phyloP scores from a whole-genome alignment of 225 moss, liverwort and hornwort genomes.

The Pseudisothecium myosuroides region DNA sequence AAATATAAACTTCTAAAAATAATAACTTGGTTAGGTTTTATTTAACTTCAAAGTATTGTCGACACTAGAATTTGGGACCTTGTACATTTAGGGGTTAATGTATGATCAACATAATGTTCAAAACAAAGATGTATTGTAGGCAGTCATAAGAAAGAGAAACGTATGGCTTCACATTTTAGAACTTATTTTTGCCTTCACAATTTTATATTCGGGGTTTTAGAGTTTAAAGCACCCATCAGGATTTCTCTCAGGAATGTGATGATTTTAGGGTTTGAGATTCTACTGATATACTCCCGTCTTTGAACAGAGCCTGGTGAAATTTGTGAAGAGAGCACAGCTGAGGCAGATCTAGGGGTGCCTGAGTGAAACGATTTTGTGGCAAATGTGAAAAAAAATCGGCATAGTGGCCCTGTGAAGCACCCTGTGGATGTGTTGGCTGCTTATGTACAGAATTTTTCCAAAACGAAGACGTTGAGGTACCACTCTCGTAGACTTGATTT shows the following conservation, averaged over 20 bases:
- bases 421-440: constrained; percentile 34
- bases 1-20: too few species aligned
- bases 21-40: too few species aligned
- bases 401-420: constrained; percentile 25
- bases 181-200: too few species aligned
- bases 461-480: constrained; percentile 41
- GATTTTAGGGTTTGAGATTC: not conserved
- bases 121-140: too few species aligned
- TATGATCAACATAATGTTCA: too few species aligned
- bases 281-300: not conserved
- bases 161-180: too few species aligned
- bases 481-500: not conserved
- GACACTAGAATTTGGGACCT: too few species aligned
- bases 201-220: not conserved
- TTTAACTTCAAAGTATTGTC: too few species aligned
- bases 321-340: constrained; percentile 38
- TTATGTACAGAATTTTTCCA: constrained; percentile 32
- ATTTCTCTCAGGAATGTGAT: not conserved
- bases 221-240: not conserved
- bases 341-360: constrained; percentile 27
- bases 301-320: constrained; percentile 32
- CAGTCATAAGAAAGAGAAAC: too few species aligned
- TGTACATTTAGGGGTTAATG: too few species aligned
- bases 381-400: constrained; percentile 16
- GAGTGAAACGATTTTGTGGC: constrained; percentile 37